Percentiles rank a stretch among this genome's conserved stretches.
phyloP scores from a whole-genome alignment of 2,329 filamentous ascomycete species.

The Fusarium sp. region DNA sequence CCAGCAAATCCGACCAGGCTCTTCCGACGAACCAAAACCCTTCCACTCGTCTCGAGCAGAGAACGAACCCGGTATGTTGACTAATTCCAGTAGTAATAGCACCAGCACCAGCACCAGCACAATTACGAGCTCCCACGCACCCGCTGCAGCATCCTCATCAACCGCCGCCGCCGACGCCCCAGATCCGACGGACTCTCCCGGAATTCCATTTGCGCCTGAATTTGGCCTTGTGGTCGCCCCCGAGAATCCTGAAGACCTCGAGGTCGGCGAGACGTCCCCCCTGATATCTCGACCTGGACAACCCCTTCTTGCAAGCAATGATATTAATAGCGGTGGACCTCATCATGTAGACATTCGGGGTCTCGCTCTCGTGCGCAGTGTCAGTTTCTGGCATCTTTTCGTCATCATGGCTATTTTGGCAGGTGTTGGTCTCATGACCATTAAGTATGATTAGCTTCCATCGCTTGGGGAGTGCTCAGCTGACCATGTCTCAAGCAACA shows the following conservation, averaged over 20 bases:
- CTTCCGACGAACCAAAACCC: slow-evolving; percentile 57
- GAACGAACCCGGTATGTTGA: slow-evolving; percentile 76
- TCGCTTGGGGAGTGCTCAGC: slow-evolving; percentile 9
- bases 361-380: slow-evolving; percentile 74
- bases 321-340: slow-evolving; percentile 78
- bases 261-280: slow-evolving; percentile 81
- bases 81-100: slow-evolving; percentile 48
- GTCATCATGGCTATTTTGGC: slow-evolving; percentile 89
- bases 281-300: slow-evolving; percentile 75
- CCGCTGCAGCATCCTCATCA: slow-evolving; percentile 37
- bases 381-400: slow-evolving; percentile 94
- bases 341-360: slow-evolving; percentile 93
- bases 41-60: slow-evolving; percentile 54
- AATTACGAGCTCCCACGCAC: slow-evolving; percentile 40
- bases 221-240: slow-evolving; percentile 45
- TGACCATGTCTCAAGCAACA: slow-evolving; percentile 73
- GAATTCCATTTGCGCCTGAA: slow-evolving; percentile 46
- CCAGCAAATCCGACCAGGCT: slow-evolving; percentile 57
- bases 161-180: slow-evolving; percentile 21
- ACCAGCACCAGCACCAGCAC: slow-evolving; percentile 49
- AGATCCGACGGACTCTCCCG: slow-evolving; percentile 41
- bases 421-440: slow-evolving; percentile 97
- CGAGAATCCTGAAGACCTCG: slow-evolving; percentile 52
- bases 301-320: slow-evolving; percentile 67
- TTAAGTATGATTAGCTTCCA: slow-evolving; percentile 76